Percentiles rank a stretch among this genome's conserved stretches.
phyloP scores from a whole-genome alignment of 176 grass and related monocot species.

The Cocos nucifera region DNA sequence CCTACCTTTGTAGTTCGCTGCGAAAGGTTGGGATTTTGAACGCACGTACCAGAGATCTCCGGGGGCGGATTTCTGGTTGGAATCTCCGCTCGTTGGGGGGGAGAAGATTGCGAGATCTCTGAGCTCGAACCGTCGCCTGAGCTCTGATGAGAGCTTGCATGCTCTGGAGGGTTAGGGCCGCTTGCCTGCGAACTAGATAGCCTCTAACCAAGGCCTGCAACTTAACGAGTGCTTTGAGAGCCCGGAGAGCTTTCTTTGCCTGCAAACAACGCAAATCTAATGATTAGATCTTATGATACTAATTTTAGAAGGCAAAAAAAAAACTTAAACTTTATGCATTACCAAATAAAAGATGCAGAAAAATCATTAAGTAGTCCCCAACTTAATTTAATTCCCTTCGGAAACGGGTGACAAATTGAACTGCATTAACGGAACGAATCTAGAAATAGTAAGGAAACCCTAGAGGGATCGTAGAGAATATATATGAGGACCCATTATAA shows the following conservation, averaged over 20 bases:
- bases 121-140: conserved; percentile 61
- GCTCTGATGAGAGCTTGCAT: conserved; percentile 90
- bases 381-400: too few relatives aligned
- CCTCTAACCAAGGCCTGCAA: conserved; percentile 85
- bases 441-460: neutral
- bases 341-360: too few relatives aligned
- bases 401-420: neutral
- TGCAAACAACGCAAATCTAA: conserved; percentile 4
- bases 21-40: neutral
- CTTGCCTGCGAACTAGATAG: conserved; percentile 77
- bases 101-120: conserved; percentile 25
- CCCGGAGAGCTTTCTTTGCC: conserved; percentile 82
- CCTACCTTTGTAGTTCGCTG: too few relatives aligned
- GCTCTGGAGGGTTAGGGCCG: conserved; percentile 62
- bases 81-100: conserved; percentile 24
- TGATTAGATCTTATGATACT: too few relatives aligned
- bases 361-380: too few relatives aligned
- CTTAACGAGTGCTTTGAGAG: conserved; percentile 88
- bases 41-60: conserved; percentile 60
- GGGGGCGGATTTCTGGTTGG: conserved; percentile 32
- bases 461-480: neutral
- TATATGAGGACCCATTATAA: neutral
- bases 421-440: neutral
- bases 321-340: too few relatives aligned
- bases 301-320: too few relatives aligned